These are phyloP conservation scores for Chalciporus chontae DNA, from an alignment of 768 basidiomycete species.

Conservation along the genomic window DNA sequence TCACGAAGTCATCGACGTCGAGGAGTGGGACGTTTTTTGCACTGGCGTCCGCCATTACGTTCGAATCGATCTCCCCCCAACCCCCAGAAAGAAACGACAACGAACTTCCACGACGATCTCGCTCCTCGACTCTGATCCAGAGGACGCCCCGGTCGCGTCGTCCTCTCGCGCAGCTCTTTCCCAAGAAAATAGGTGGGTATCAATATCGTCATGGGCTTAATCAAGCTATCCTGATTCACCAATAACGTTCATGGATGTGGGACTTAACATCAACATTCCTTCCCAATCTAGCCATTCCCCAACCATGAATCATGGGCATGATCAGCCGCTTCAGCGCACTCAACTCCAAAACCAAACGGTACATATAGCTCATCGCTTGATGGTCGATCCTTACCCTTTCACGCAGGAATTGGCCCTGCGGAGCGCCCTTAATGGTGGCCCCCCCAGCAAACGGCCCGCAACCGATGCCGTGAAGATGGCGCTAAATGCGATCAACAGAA, in stretches of 20 bases:
- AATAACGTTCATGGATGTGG: background rate
- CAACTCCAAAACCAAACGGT: constrained; percentile 26
- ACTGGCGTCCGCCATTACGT: constrained; percentile 16
- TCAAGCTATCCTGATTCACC: background rate
- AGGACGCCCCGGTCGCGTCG: constrained; percentile 4
- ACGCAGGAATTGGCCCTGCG: constrained; percentile 25
- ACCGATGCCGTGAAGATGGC: constrained; percentile 17
- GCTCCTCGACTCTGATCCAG: constrained; percentile 16
- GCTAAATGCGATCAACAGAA: constrained; percentile 4
- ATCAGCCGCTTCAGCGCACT: too few relatives aligned
- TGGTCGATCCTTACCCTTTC: constrained; percentile 6
- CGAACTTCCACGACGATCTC: constrained; percentile 8
- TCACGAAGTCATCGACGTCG: constrained; percentile 25
- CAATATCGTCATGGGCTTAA: background rate
- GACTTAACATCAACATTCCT: background rate
- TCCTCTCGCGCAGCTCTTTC: constrained; percentile 4
- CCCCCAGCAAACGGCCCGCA: constrained; percentile 21
- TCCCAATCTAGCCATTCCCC: background rate
- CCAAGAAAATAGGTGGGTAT: constrained; percentile 5
- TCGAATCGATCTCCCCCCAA: constrained; percentile 13
- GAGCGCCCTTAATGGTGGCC: constrained; percentile 5
- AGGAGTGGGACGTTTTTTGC: constrained; percentile 20
- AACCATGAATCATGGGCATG: background rate
- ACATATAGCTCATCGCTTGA: background rate
- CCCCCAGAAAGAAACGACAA: constrained; percentile 14